These are phyloP conservation scores for Copromyces sp. DNA, from an alignment of 495 filamentous ascomycete genomes.

Conservation along the genomic window DNA sequence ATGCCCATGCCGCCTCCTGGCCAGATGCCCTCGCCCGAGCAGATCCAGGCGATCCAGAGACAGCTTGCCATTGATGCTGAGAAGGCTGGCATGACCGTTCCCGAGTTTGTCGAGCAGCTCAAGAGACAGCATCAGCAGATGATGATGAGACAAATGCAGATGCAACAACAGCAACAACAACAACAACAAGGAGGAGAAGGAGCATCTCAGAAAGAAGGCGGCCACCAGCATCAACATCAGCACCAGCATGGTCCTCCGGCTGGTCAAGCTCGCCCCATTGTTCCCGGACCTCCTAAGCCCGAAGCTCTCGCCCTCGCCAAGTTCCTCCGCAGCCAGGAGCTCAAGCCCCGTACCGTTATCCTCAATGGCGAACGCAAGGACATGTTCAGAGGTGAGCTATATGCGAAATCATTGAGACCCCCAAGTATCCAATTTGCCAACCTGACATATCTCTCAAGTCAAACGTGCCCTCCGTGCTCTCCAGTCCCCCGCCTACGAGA, in stretches of 20 bases:
- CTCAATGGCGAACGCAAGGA: slow-evolving; percentile 95
- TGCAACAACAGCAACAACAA: slow-evolving; percentile 51
- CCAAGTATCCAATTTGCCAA: not conserved
- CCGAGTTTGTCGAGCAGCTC: slow-evolving; percentile 59
- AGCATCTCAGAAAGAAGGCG: slow-evolving; percentile 16
- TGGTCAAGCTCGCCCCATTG: slow-evolving; percentile 47
- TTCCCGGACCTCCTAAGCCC: slow-evolving; percentile 71
- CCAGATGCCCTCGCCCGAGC: slow-evolving; percentile 71
- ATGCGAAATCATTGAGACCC: not conserved
- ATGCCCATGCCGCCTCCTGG: slow-evolving; percentile 34
- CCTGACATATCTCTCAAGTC: slow-evolving; percentile 45
- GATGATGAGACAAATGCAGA: slow-evolving; percentile 55
- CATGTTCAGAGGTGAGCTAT: slow-evolving; percentile 76
- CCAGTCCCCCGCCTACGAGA: slow-evolving; percentile 76
- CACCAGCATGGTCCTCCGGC: slow-evolving; percentile 41
- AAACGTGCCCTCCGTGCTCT: slow-evolving; percentile 95
- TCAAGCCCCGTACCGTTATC: slow-evolving; percentile 88
- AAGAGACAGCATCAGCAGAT: slow-evolving; percentile 43
- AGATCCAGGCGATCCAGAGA: slow-evolving; percentile 73
- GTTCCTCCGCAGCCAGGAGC: slow-evolving; percentile 71
- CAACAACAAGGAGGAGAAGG: not conserved
- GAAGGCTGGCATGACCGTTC: slow-evolving; percentile 64
- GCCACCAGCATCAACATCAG: slow-evolving; percentile 43
- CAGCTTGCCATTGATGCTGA: slow-evolving; percentile 69
- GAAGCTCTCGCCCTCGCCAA: slow-evolving; percentile 82